Evolutionary conservation across 257 asterid genomes (phyloP).

Genomic region (Parsonsia alboflavescens): DNA sequence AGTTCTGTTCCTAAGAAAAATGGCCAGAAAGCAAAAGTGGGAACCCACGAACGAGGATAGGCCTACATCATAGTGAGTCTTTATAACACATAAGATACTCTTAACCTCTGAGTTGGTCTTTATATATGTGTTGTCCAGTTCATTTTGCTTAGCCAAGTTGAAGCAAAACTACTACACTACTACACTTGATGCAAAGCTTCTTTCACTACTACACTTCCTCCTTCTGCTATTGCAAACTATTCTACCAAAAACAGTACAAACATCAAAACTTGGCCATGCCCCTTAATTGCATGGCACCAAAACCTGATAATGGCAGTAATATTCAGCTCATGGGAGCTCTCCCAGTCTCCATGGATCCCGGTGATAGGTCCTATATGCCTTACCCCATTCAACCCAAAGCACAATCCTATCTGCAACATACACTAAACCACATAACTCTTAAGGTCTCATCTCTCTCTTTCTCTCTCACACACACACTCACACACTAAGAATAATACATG

Average conservation of each 20-base stretch:
- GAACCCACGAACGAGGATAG: slow-evolving; percentile 49
- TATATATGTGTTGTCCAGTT: slow-evolving; percentile 40
- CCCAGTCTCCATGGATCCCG: slow-evolving; percentile 28
- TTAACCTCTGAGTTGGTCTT: slow-evolving; percentile 26
- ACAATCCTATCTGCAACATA: slow-evolving; percentile 47
- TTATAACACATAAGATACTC: slow-evolving; percentile 30
- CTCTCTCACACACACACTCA: slow-evolving; percentile 11
- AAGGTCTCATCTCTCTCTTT: slow-evolving; percentile 43
- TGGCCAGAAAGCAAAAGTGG: slow-evolving; percentile 47
- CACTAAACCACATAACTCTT: slow-evolving; percentile 52
- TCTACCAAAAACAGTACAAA: slow-evolving; percentile 14
- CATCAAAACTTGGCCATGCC: slow-evolving; percentile 48
- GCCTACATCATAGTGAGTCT: slow-evolving; percentile 50
- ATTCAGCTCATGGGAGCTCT: slow-evolving; percentile 29
- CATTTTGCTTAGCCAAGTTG: slow-evolving; percentile 39
- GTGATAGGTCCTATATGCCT: slow-evolving; percentile 30
- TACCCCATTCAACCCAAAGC: slow-evolving; percentile 38
- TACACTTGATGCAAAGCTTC: slow-evolving; percentile 29
- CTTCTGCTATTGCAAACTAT: slow-evolving; percentile 21
- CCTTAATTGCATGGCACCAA: slow-evolving; percentile 51
- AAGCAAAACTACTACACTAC: too few species aligned
- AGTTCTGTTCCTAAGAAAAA: too few species aligned
- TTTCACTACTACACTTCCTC: slow-evolving; percentile 6
- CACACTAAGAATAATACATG: background rate
- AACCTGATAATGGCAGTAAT: slow-evolving; percentile 40